These are phyloP conservation scores for Podochytrium sp. DNA, from an alignment of 192 early-diverging fungal genomes.

Conservation along the genomic window DNA sequence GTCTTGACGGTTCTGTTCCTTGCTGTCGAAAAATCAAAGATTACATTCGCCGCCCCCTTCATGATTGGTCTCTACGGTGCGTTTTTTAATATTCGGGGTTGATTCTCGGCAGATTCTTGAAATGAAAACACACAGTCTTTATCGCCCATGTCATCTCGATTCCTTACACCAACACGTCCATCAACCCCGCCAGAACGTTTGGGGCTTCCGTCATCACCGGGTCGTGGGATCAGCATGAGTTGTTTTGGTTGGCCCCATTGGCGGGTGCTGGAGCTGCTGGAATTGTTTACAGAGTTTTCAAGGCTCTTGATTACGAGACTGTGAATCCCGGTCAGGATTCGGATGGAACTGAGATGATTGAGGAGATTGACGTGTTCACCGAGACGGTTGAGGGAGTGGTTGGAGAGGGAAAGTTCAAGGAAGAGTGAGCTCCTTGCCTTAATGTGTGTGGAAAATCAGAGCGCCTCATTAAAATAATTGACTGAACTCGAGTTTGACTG, in stretches of 20 bases:
- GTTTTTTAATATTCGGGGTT: not conserved
- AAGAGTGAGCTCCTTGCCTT: too few species aligned
- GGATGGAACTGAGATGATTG: conserved; percentile 58
- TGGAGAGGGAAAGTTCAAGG: too few species aligned
- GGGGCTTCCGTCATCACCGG: conserved; percentile 56
- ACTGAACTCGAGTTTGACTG: too few species aligned
- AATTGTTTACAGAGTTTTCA: conserved; percentile 35
- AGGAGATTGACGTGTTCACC: too few species aligned
- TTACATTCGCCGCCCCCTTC: conserved; percentile 43
- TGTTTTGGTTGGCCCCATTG: conserved; percentile 61
- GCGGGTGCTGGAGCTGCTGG: conserved; percentile 32
- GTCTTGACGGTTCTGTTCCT: conserved; percentile 43
- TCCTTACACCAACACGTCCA: conserved; percentile 51
- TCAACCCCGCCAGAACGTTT: conserved; percentile 72
- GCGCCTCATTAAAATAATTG: too few species aligned
- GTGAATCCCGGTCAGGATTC: conserved; percentile 28
- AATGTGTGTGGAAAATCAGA: too few species aligned
- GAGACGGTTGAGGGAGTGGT: too few species aligned
- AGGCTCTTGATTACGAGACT: conserved; percentile 36
- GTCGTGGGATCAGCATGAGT: conserved; percentile 52
- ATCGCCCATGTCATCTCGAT: conserved; percentile 42
- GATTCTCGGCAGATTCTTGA: not conserved
- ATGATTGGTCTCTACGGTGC: conserved; percentile 40
- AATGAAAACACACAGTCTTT: conserved; percentile 27
- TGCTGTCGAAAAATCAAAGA: conserved; percentile 47